Conservation (phyloP, 331 rosid species). For the Spiraea crenata region DNA sequence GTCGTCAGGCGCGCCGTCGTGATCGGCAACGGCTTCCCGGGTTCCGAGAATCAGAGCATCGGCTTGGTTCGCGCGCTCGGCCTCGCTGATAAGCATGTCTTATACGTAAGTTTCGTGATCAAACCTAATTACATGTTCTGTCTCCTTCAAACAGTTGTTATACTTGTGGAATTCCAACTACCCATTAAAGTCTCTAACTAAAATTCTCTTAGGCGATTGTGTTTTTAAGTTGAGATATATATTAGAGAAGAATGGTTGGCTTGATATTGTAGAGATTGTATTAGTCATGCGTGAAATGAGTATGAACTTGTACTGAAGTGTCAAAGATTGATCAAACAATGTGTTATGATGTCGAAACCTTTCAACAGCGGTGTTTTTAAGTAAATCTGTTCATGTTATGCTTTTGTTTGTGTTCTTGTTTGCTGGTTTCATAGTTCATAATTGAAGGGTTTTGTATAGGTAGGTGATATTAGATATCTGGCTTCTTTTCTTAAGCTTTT, state of each 20-base stretch:
- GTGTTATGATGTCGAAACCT: too few species aligned
- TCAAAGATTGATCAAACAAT: too few species aligned
- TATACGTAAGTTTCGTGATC: slow-evolving; percentile 48
- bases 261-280: not conserved
- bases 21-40: slow-evolving; percentile 72
- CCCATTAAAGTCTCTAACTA: not conserved
- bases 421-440: too few species aligned
- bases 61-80: slow-evolving; percentile 95
- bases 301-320: too few species aligned
- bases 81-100: slow-evolving; percentile 58
- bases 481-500: too few species aligned
- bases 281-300: too few species aligned
- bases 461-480: too few species aligned
- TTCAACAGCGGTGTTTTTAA: too few species aligned
- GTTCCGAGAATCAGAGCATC: slow-evolving; percentile 82
- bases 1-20: slow-evolving; percentile 79
- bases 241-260: not conserved
- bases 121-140: not conserved
- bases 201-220: not conserved
- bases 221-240: not conserved
- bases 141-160: not conserved
- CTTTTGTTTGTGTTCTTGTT: too few species aligned
- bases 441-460: too few species aligned
- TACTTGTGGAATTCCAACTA: not conserved
- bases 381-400: too few species aligned